These are phyloP conservation scores for Diaporthe longicolla DNA, from an alignment of 2,329 filamentous ascomycete species.

Conservation along the genomic window DNA sequence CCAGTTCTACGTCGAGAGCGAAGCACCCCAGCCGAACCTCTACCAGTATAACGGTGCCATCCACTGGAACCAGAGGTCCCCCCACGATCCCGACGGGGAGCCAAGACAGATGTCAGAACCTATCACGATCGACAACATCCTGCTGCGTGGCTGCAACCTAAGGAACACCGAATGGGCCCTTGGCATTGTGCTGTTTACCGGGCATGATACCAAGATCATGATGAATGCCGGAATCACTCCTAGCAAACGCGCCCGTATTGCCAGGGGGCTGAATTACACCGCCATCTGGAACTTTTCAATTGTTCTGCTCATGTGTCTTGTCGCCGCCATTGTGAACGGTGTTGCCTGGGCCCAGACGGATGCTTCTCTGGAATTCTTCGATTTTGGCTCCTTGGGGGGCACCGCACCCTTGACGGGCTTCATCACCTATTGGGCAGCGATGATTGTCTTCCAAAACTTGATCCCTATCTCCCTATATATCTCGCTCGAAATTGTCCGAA, in stretches of 20 bases:
- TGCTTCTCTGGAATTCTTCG: constrained; percentile 84
- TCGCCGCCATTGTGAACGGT: constrained; percentile 88
- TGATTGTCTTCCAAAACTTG: constrained; percentile 98
- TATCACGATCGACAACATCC: constrained; percentile 93
- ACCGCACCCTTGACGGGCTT: constrained; percentile 85
- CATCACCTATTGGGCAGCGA: constrained; percentile 95
- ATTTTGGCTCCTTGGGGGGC: constrained; percentile 85
- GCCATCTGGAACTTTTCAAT: constrained; percentile 97
- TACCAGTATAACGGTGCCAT: constrained; percentile 95
- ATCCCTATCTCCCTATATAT: constrained; percentile 98
- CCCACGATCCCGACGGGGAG: constrained; percentile 61
- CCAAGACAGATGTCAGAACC: constrained; percentile 81
- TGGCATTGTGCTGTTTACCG: constrained; percentile 93
- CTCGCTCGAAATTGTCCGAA: constrained; percentile 94
- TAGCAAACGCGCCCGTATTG: constrained; percentile 91
- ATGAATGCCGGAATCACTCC: constrained; percentile 97
- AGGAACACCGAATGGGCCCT: constrained; percentile 97
- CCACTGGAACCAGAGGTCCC: constrained; percentile 82
- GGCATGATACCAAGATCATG: constrained; percentile 99
- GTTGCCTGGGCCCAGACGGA: constrained; percentile 82
- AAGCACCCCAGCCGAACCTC: constrained; percentile 91
- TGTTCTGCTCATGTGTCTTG: constrained; percentile 88
- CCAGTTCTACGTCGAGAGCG: constrained; percentile 90
- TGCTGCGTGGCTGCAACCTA: constrained; percentile 92
- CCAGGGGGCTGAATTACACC: constrained; percentile 95